Evolutionary conservation across 2,329 filamentous ascomycete genomes (phyloP), one percentile per base, ranked within the genome.

Genomic region (Nakataea oryzae): DNA sequence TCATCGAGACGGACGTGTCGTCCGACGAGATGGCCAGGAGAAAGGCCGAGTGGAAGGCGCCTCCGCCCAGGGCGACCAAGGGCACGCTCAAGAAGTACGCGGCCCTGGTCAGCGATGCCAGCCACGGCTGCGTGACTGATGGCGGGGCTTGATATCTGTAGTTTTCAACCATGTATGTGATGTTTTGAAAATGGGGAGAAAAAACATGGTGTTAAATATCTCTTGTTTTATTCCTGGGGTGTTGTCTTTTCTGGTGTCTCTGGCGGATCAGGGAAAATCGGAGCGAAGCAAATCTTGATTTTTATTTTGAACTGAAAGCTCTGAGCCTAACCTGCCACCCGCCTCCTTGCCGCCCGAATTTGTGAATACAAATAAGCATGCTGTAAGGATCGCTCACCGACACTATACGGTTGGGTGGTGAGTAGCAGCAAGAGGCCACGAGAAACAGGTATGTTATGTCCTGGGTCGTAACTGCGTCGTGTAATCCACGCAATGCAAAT

Each of bases 31-130:
- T 90, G 69, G 79, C 74, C 13, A 74, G 74, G 69, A 78, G 88
- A 63, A 77, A 78, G 66, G 76, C 79, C 67, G 78, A 78, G 62
- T 91, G 88, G 88, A 81, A 80, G 70, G 79, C 81, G 30, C 88
- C 88, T 2, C 73, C 80, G 64, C 75, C 81, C 63, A 81, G 79
- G 65, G 85, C 83, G 62, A 78, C 77, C 68, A 81, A 84, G 68
- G 88, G 88, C 59, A 90, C 87, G 7, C 75, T 91, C 67, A 84
- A 81, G 66, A 91, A 91, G 75, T 91, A 91, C 69, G 86, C 87
- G 6, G 65, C 72, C 47, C 73, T 86, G 61, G 83, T 86, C 58
- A 84, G 77, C 67, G 76, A 86, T 65, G 83, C 83, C 9, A 85
- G 82, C 70, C 74, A 76, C n/a, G 83, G 83, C 14, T 86, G 83